These are phyloP conservation scores for Nematocida sp. DNA, from an alignment of 371 early-diverging fungal species.

Conservation along the genomic window DNA sequence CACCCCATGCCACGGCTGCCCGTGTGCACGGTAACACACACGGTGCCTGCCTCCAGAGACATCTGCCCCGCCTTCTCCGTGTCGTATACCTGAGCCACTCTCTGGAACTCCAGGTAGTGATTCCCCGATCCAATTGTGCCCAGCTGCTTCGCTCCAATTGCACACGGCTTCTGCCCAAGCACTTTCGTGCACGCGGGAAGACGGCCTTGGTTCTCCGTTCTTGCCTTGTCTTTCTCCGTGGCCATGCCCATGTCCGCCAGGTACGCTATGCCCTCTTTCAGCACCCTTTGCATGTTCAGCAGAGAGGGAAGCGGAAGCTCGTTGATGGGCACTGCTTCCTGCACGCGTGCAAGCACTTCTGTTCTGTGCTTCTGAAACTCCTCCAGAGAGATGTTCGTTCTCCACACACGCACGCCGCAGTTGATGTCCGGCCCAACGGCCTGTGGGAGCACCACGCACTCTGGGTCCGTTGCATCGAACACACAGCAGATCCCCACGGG, in stretches of 20 bases:
- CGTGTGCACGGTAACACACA: conserved; percentile 62
- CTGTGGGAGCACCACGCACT: conserved; percentile 51
- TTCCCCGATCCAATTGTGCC: conserved; percentile 64
- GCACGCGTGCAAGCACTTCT: neutral
- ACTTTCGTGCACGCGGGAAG: conserved; percentile 32
- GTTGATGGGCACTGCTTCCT: neutral
- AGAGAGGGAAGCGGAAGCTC: neutral
- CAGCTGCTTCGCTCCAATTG: conserved; percentile 54
- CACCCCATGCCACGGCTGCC: conserved; percentile 64
- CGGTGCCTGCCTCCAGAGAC: conserved; percentile 49
- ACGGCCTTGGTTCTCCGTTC: conserved; percentile 58
- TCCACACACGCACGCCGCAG: conserved; percentile 64
- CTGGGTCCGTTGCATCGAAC: conserved; percentile 46
- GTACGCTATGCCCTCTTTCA: conserved; percentile 48
- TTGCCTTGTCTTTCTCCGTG: conserved; percentile 26
- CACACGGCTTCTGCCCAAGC: conserved; percentile 56
- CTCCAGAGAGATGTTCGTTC: conserved; percentile 24
- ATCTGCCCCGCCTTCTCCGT: conserved; percentile 39
- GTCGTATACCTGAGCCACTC: conserved; percentile 59
- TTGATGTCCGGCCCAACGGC: conserved; percentile 65
- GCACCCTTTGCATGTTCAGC: conserved; percentile 7
- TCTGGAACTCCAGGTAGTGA: conserved; percentile 65
- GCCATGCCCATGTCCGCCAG: conserved; percentile 32
- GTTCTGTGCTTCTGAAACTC: neutral
- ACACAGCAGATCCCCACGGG: conserved; percentile 63